Percentiles rank a stretch among this genome's conserved stretches.
phyloP scores from a whole-genome alignment of 2,329 filamentous ascomycete species.

The Fusarium proliferatum region DNA sequence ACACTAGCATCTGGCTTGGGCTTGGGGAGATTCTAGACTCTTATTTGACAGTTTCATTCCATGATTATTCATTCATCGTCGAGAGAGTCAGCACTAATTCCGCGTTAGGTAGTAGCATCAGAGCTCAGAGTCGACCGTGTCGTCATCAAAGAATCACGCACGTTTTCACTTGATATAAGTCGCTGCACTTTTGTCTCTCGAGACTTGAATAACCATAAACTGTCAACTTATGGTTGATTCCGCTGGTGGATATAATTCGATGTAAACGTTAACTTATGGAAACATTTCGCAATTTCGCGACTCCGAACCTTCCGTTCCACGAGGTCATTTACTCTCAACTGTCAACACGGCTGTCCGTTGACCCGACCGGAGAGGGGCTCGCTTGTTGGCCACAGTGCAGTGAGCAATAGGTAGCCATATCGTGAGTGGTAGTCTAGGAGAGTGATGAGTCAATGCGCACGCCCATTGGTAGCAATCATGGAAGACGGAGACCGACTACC shows the following conservation, averaged over 20 bases:
- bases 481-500: constrained; percentile 27
- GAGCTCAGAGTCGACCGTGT: constrained; percentile 7
- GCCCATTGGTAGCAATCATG: neutral
- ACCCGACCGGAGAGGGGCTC: constrained; percentile 1
- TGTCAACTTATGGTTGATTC: constrained; percentile 11
- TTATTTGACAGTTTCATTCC: constrained; percentile 8
- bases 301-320: constrained; percentile 18
- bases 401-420: neutral
- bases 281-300: neutral
- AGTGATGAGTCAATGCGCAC: constrained; percentile 1
- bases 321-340: neutral
- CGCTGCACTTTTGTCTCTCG: neutral
- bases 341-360: neutral
- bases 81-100: constrained; percentile 33
- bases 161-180: constrained; percentile 1
- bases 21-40: neutral
- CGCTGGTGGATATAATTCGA: neutral
- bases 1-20: neutral
- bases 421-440: neutral
- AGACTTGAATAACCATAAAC: constrained; percentile 21
- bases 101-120: constrained; percentile 14
- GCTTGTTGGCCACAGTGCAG: neutral
- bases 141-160: constrained; percentile 29
- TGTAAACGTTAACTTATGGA: neutral
- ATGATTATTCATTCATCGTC: constrained; percentile 21